Conservation (phyloP, 2,329 filamentous ascomycete genomes). For the Sclerotinia subarctica region DNA sequence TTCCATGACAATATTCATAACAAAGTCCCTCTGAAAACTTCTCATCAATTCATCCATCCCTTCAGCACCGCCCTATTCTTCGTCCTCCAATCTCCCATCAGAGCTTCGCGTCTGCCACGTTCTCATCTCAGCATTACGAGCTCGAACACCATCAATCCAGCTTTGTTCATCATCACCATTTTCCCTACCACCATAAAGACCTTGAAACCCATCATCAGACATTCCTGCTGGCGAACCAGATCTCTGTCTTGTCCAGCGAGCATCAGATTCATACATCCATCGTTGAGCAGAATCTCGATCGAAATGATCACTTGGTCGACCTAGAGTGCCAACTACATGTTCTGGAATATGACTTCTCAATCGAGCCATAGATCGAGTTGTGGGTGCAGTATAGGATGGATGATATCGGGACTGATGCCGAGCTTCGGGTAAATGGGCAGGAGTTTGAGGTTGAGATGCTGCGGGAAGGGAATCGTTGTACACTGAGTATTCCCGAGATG, state of each 20-base stretch:
- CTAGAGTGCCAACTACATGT: neutral
- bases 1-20: neutral
- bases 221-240: conserved; percentile 42
- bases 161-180: conserved; percentile 45
- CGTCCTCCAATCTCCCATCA: conserved; percentile 32
- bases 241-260: conserved; percentile 5
- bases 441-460: conserved; percentile 49
- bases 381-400: conserved; percentile 46
- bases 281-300: neutral
- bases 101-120: conserved; percentile 21
- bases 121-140: conserved; percentile 34
- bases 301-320: conserved; percentile 2
- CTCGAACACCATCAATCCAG: conserved; percentile 39
- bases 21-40: neutral
- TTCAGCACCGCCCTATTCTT: conserved; percentile 27
- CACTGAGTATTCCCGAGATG: conserved; percentile 39
- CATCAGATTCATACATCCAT: conserved; percentile 4
- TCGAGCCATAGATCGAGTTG: conserved; percentile 24
- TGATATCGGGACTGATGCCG: conserved; percentile 46
- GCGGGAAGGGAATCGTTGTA: conserved; percentile 49
- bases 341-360: conserved; percentile 9
- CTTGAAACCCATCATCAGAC: conserved; percentile 44
- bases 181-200: conserved; percentile 49
- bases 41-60: neutral
- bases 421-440: conserved; percentile 48